Percentiles rank a stretch among this genome's conserved stretches.
These are phyloP conservation scores for Gleditsia sinensis DNA, from an alignment of 306 rosid species.

Conservation along the genomic window DNA sequence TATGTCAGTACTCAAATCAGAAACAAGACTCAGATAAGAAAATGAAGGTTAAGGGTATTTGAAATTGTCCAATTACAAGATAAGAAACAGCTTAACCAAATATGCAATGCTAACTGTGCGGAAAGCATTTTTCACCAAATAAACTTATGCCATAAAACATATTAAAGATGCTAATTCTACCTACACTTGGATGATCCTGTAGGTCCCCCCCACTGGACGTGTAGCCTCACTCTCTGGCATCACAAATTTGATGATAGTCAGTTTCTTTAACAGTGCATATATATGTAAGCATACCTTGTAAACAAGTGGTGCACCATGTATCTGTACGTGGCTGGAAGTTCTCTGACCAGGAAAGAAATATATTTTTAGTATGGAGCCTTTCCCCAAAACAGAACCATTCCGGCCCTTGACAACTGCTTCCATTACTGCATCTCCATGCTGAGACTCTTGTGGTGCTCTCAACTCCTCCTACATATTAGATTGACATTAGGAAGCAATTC, in stretches of 20 bases:
- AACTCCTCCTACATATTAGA: conserved; percentile 67
- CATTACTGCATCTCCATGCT: conserved; percentile 94
- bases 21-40: background rate
- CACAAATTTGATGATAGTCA: conserved; percentile 42
- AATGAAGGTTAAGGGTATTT: background rate
- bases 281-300: conserved; percentile 63
- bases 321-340: conserved; percentile 83
- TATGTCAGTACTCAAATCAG: background rate
- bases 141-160: conserved; percentile 28
- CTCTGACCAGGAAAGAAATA: conserved; percentile 95
- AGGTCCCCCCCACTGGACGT: conserved; percentile 38
- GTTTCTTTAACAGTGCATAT: conserved; percentile 30
- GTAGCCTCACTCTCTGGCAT: conserved; percentile 53
- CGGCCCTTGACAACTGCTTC: conserved; percentile 79
- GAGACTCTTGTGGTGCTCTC: conserved; percentile 85
- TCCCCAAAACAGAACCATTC: conserved; percentile 80
- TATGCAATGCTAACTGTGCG: conserved; percentile 7
- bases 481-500: conserved; percentile 34
- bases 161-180: conserved; percentile 47
- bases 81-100: conserved; percentile 5
- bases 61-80: conserved; percentile 27
- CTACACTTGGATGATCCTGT: conserved; percentile 43
- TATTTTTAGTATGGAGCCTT: conserved; percentile 89
- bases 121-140: conserved; percentile 16
- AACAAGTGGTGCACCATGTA: conserved; percentile 85